Conservation (phyloP, 2,329 filamentous ascomycete genomes). For the Sporothrix protearum region DNA sequence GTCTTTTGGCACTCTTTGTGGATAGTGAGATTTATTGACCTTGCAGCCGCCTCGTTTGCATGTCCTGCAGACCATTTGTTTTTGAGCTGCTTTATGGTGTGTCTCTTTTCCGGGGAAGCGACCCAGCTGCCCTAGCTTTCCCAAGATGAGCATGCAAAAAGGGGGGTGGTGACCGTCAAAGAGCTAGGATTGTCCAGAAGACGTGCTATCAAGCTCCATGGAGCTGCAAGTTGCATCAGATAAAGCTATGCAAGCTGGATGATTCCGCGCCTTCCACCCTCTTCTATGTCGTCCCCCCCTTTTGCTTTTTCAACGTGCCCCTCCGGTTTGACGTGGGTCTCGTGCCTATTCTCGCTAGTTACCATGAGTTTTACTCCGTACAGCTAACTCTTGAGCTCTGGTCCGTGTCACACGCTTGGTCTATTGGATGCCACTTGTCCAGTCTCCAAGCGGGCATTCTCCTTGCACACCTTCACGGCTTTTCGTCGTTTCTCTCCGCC, state of each 20-base stretch:
- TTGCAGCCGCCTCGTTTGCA: neutral
- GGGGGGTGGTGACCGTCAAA: conserved; percentile 12
- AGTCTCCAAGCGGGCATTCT: neutral
- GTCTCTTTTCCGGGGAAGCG: conserved; percentile 11
- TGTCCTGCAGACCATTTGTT: neutral
- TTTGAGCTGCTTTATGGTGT: neutral
- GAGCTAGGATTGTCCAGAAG: neutral
- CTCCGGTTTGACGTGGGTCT: neutral
- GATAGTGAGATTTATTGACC: conserved; percentile 1
- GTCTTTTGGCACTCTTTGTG: neutral
- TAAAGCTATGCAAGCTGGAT: neutral
- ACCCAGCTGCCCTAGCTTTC: neutral
- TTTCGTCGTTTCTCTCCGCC: neutral
- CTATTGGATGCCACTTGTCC: neutral
- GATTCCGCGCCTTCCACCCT: neutral
- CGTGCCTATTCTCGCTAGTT: neutral
- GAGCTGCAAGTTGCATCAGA: neutral
- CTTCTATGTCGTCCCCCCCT: neutral
- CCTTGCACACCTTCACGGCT: neutral
- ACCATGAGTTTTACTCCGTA: neutral
- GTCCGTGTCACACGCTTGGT: neutral
- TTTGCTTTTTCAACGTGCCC: neutral
- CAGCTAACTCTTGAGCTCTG: neutral
- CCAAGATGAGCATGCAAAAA: neutral
- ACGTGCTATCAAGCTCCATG: too few species aligned